phyloP scores from a whole-genome alignment of 345 rosid genomes.

The thale cress (Arabidopsis thaliana) region DNA sequence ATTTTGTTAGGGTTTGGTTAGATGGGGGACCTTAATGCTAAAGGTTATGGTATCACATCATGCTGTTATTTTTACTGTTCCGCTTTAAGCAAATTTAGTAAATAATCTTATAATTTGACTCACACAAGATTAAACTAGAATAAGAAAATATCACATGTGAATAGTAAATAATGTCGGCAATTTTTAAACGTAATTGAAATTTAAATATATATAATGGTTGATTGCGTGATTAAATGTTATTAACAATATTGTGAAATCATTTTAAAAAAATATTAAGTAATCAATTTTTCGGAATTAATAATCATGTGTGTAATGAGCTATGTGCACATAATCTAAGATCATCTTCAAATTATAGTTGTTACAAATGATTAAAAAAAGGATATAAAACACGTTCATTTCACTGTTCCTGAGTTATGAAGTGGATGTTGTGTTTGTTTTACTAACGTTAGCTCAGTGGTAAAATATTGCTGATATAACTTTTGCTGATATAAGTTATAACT shows the following conservation, averaged over 20 bases:
- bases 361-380: background rate
- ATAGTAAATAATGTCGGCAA: constrained; percentile 21
- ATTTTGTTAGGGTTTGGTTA: constrained; percentile 45
- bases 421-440: background rate
- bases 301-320: background rate
- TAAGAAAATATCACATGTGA: constrained; percentile 26
- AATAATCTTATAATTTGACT: constrained; percentile 36
- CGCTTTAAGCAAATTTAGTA: constrained; percentile 34
- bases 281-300: background rate
- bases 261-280: background rate
- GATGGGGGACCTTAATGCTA: constrained; percentile 59
- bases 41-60: constrained; percentile 51
- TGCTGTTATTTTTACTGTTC: constrained; percentile 40
- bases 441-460: constrained; percentile 2
- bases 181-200: background rate
- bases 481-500: background rate
- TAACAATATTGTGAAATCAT: background rate
- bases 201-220: background rate
- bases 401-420: background rate
- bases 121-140: constrained; percentile 21
- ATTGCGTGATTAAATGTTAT: background rate
- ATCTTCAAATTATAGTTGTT: background rate
- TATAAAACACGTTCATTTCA: background rate
- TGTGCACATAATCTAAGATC: background rate
- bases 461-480: background rate